These are phyloP conservation scores for Coemansia javaensis DNA, from an alignment of 192 early-diverging fungal species.

Conservation along the genomic window DNA sequence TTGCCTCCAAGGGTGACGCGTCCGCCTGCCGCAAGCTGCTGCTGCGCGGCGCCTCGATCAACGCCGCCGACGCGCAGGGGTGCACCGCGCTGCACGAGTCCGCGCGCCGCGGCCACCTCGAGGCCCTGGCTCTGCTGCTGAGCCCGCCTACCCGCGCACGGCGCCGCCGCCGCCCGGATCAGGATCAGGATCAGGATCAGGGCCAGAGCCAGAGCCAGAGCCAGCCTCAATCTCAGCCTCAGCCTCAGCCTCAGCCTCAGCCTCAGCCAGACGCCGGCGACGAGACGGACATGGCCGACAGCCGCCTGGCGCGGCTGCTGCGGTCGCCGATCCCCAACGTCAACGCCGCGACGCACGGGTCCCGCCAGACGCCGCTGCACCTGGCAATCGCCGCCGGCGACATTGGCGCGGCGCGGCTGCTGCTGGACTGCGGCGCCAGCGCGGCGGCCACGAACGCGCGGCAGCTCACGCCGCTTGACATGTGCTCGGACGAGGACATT, in stretches of 20 bases:
- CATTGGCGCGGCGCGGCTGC: conserved; percentile 19
- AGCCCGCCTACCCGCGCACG: conserved; percentile 21
- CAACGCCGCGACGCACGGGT: conserved; percentile 18
- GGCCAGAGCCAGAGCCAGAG: background rate
- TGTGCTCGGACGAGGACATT: conserved; percentile 35
- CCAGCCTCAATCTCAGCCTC: no score
- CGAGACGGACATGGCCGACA: conserved; percentile 8
- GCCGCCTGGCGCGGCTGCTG: conserved; percentile 18
- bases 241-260: no score
- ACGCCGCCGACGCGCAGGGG: conserved; percentile 23
- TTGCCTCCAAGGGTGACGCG: conserved; percentile 38
- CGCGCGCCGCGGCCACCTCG: conserved; percentile 17
- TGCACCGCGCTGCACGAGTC: conserved; percentile 44
- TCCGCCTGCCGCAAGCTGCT: conserved; percentile 31
- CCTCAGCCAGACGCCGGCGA: conserved; percentile 6
- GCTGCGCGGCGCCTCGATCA: conserved; percentile 29
- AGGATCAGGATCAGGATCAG: conserved; percentile 1
- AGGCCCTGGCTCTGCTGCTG: conserved; percentile 29
- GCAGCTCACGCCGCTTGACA: conserved; percentile 39
- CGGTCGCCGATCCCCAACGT: conserved; percentile 36
- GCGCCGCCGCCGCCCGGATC: no score
- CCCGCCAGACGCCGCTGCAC: conserved; percentile 38
- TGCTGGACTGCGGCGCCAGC: conserved; percentile 35
- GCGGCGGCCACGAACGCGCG: conserved; percentile 26
- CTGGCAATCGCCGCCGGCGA: conserved; percentile 29